Evolutionary conservation across 768 basidiomycete species (phyloP), one percentile per base, ranked within the genome.

Genomic region (Tylopilus intermedius): DNA sequence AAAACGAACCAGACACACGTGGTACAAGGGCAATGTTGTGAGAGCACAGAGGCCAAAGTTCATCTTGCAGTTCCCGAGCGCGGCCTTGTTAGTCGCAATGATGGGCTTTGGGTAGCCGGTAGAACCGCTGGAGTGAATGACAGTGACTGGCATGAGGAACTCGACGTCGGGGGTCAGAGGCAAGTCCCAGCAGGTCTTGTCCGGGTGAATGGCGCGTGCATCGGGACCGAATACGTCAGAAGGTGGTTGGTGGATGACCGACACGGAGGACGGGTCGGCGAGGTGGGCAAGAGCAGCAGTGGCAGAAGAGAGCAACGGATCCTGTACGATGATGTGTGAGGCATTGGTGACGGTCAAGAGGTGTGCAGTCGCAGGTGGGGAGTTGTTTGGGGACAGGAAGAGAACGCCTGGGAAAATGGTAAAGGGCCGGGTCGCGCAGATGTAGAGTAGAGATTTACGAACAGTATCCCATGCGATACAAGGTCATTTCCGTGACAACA

Each of bases 41-140:
- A 67, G 56, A 30, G 49, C 55, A 8, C 45, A 49, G 15, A 66
- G 50, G 26, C 54, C 57, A 49, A 66, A 47, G 49, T 75, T 67
- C 61, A 69, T 58, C 47, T 69, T 59, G 51, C 68, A 59, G 56
- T 76, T 71, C 33, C 65, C 65, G 38, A 74, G 45, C 18, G 71
- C 62, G 5, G 62, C 65, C 45, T 68, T 67, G 56, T 76, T 74
- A 0, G 70, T 72, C 51, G 66, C 56, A 39, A 61, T 59, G 27
- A 75, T 76, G 24, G 71, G 74, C 61, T 72, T 80, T 2, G 79
- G 79, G 46, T 71, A 76, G 1, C 79, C 80, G 11, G 80, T 80
- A 4, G 66, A 67, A 22, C 65, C 61, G 6, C 46, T 74, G 60
- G 65, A 66, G 45, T 66, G 66, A 10, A 67, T 45, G 24, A 65